These are phyloP conservation scores for Tetrapisispora pingtungensis DNA, from an alignment of 805 yeast genomes.

Conservation along the genomic window DNA sequence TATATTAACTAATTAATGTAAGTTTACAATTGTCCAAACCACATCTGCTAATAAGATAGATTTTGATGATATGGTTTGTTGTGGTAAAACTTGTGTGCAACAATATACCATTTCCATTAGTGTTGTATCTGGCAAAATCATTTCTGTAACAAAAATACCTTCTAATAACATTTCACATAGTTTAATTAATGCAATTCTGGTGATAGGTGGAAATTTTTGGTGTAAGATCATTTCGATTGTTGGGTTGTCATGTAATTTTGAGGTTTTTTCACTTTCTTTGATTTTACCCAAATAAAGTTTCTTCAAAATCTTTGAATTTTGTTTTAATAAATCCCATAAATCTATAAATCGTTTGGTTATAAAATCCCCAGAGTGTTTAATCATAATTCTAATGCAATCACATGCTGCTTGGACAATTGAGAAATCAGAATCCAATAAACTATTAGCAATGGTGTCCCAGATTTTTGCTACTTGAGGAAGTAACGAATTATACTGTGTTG, in stretches of 20 bases:
- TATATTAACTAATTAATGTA: too few relatives aligned
- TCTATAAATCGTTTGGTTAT: slow-evolving; percentile 23
- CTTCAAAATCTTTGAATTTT: slow-evolving; percentile 11
- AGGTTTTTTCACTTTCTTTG: neutral
- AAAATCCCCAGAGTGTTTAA: slow-evolving; percentile 19
- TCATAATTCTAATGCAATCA: slow-evolving; percentile 14
- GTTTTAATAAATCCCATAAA: slow-evolving; percentile 17
- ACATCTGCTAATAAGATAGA: slow-evolving; percentile 21
- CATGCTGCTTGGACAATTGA: slow-evolving; percentile 18
- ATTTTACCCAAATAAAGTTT: slow-evolving; percentile 1
- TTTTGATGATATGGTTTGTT: slow-evolving; percentile 6
- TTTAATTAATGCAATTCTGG: slow-evolving; percentile 14
- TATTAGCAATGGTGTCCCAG: slow-evolving; percentile 21
- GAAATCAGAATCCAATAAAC: slow-evolving; percentile 14
- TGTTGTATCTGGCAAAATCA: slow-evolving; percentile 13
- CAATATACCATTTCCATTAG: slow-evolving; percentile 17
- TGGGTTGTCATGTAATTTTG: neutral
- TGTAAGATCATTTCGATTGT: neutral
- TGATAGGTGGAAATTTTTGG: slow-evolving; percentile 16
- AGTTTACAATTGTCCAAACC: slow-evolving; percentile 6
- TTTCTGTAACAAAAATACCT: slow-evolving; percentile 19
- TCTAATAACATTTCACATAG: slow-evolving; percentile 17
- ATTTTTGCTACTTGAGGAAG: slow-evolving; percentile 26
- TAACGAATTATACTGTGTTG: slow-evolving; percentile 32
- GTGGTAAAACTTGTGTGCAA: slow-evolving; percentile 19